A percentile compares a stretch with the other conserved stretches of the same genome.
Evolutionary conservation across 2,329 filamentous ascomycete genomes (phyloP).

Genomic region (Apiospora arundinis): DNA sequence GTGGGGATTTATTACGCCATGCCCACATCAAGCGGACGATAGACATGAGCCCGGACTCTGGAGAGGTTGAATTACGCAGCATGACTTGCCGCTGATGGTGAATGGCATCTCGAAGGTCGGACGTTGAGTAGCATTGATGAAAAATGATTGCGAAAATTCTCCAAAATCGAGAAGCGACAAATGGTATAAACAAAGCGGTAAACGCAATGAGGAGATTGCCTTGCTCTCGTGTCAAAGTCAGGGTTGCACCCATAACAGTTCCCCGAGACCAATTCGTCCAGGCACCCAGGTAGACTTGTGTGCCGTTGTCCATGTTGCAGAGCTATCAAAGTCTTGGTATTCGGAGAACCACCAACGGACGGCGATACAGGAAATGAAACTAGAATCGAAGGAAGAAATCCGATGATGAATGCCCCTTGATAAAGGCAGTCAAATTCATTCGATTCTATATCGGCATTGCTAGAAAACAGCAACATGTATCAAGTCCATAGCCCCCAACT

Average conservation of each 20-base stretch:
- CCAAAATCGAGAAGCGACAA: conserved; percentile 30
- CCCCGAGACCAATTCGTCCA: background rate
- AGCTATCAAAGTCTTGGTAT: background rate
- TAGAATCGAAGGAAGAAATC: no score
- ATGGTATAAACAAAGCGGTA: conserved; percentile 30
- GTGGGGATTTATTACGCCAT: background rate
- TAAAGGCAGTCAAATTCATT: no score
- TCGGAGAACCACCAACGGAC: background rate
- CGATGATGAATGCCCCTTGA: no score
- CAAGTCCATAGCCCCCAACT: no score
- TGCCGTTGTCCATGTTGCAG: background rate
- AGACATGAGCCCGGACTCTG: conserved; percentile 24
- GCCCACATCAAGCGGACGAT: conserved; percentile 22
- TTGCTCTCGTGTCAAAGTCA: conserved; percentile 21
- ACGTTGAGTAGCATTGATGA: conserved; percentile 25
- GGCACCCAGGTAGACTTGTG: background rate
- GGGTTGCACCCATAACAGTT: conserved; percentile 25
- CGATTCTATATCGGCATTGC: no score
- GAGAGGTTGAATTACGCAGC: conserved; percentile 28
- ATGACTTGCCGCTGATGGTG: conserved; percentile 29
- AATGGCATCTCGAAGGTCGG: conserved; percentile 17
- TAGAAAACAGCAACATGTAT: no score
- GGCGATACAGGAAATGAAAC: no score
- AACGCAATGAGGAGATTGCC: conserved; percentile 28
- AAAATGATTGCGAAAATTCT: conserved; percentile 24